A percentile compares a stretch with the other conserved stretches of the same genome.
phyloP scores from a whole-genome alignment of 2,329 filamentous ascomycete species.

The Aspergillus niger region DNA sequence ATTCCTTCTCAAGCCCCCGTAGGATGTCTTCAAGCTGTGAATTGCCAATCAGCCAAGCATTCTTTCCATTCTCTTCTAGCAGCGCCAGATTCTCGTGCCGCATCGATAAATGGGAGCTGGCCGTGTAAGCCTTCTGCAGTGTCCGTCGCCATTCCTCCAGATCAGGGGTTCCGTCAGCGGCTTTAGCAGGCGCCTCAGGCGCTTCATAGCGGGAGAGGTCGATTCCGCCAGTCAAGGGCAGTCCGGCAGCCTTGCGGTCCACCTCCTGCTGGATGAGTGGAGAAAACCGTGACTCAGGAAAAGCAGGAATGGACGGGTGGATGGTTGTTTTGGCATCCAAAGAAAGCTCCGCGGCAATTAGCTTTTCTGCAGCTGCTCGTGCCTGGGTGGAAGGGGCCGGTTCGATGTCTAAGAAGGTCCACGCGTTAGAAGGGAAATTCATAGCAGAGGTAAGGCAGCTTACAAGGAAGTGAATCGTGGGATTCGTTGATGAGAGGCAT shows the following conservation, averaged over 20 bases:
- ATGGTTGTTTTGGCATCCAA: slow-evolving; percentile 51
- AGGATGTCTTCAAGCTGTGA: slow-evolving; percentile 74
- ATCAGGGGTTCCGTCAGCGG: slow-evolving; percentile 33
- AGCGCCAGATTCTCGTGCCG: slow-evolving; percentile 66
- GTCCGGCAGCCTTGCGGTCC: slow-evolving; percentile 62
- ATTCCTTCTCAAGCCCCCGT: slow-evolving; percentile 69
- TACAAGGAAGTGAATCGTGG: slow-evolving; percentile 82
- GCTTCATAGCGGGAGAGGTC: slow-evolving; percentile 83
- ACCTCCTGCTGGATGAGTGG: slow-evolving; percentile 69
- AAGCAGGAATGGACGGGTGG: slow-evolving; percentile 62
- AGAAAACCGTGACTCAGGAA: slow-evolving; percentile 60
- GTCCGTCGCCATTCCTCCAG: slow-evolving; percentile 53
- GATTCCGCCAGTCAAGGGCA: slow-evolving; percentile 64
- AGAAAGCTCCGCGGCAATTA: slow-evolving; percentile 68
- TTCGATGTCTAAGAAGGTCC: slow-evolving; percentile 70
- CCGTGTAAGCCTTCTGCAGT: slow-evolving; percentile 59
- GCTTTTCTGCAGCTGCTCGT: slow-evolving; percentile 66
- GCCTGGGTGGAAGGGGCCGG: slow-evolving; percentile 62
- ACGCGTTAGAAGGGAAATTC: slow-evolving; percentile 17
- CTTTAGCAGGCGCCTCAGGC: slow-evolving; percentile 59
- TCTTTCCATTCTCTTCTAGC: slow-evolving; percentile 81
- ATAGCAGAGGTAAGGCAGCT: slow-evolving; percentile 29
- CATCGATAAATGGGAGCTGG: slow-evolving; percentile 59
- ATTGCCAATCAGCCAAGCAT: slow-evolving; percentile 88
- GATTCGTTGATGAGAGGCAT: slow-evolving; percentile 71